Evolutionary conservation across 2,329 filamentous ascomycete species (phyloP), one percentile per base, ranked within the genome.

Genomic region (Dryadomyces quercus-mongolicae): DNA sequence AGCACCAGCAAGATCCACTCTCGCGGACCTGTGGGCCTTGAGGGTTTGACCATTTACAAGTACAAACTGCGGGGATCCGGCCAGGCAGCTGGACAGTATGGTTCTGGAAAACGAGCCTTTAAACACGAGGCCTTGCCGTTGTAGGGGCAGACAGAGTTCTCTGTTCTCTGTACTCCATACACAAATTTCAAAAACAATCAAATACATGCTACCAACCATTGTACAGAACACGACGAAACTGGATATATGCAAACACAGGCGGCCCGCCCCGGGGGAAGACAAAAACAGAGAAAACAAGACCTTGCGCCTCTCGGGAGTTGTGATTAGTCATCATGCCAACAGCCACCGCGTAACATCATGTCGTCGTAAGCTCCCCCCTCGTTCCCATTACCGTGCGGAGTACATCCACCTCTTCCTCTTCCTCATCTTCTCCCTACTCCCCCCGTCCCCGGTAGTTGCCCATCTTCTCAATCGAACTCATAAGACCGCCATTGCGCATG

Each of bases 1-100:
- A 94, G 88, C 72, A 98, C 93, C 51, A 98, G 96, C 75, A 98
- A 97, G 75, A 95, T 98, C 59, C 93, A 98, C 67, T 87, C 88
- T 1, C 77, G 93, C 51, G 93, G 93, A 0, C 93, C 93, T 0
- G 93, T 98, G 6, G 93, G 93, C 1, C 73, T 98, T 52, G 93
- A 97, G 65, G 93, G 93, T 0, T 70, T 98, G 67, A 95, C 89
- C 66, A 97, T 97, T 58, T 96, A 98, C 73, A 96, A 96, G 74
- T 98, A 96, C 74, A 82, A 93, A 68, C 77, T 98, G 59, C 76
- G 86, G 42, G 93, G 92, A 0, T 74, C 80, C 56, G 93, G 91
- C 10, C 93, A 98, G 61, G 76, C 84, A n/a, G 88, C 88, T 21
- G 79, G 79, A 0, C 82, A 81, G 54, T 97, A 96, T 59, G 81